Evolutionary conservation across 495 filamentous ascomycete genomes (phyloP).

Genomic region (Penicillium steckii): DNA sequence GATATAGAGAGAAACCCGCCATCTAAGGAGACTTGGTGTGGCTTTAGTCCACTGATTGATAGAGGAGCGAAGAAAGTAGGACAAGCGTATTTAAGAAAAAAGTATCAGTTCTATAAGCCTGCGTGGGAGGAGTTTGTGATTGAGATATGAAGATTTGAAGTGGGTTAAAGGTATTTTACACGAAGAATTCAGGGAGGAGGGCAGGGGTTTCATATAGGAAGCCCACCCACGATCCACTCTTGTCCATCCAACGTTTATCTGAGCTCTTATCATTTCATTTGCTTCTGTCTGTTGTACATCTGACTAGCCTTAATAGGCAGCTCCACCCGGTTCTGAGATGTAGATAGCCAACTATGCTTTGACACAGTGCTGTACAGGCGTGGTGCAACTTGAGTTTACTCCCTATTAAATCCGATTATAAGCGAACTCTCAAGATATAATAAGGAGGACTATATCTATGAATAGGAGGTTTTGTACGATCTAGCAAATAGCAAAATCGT

Average conservation of each 20-base stretch:
- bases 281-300: background rate
- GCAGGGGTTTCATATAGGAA: slow-evolving; percentile 23
- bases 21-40: slow-evolving; percentile 33
- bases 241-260: background rate
- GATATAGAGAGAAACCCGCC: slow-evolving; percentile 35
- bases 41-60: slow-evolving; percentile 16
- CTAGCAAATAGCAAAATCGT: background rate
- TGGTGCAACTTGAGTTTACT: background rate
- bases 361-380: background rate
- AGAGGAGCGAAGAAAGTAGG: background rate
- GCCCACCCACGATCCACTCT: slow-evolving; percentile 4
- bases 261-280: slow-evolving; percentile 19
- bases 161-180: background rate
- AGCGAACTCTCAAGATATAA: background rate
- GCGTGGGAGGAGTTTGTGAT: no score
- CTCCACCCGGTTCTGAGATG: slow-evolving; percentile 19
- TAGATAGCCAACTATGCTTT: background rate
- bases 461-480: background rate
- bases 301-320: slow-evolving; percentile 24
- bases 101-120: no score
- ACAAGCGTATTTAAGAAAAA: background rate
- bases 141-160: background rate
- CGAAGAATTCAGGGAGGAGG: background rate
- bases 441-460: no score
- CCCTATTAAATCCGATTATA: no score